These are phyloP conservation scores for Pythium dissotocum DNA, from an alignment of 352 stramenopile genomes.

Conservation along the genomic window DNA sequence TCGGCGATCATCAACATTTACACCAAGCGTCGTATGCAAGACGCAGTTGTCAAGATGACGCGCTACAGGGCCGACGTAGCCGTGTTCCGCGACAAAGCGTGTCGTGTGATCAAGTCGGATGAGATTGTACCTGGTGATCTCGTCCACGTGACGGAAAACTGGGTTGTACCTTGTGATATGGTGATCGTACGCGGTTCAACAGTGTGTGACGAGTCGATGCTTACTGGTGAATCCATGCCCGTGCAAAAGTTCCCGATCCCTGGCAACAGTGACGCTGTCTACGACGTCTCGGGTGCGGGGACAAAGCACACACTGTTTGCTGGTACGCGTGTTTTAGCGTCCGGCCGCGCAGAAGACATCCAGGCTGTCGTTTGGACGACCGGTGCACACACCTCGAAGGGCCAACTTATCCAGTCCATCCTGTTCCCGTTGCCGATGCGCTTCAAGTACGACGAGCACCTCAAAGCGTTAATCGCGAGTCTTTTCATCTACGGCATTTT, in stretches of 20 bases:
- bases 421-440: conserved; percentile 82
- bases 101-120: conserved; percentile 45
- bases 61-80: conserved; percentile 64
- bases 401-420: conserved; percentile 87
- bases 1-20: conserved; percentile 65
- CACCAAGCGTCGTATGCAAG: conserved; percentile 60
- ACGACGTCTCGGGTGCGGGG: conserved; percentile 47
- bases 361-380: conserved; percentile 81
- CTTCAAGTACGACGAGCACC: conserved; percentile 93
- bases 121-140: conserved; percentile 72
- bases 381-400: conserved; percentile 81
- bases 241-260: conserved; percentile 82
- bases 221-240: conserved; percentile 85
- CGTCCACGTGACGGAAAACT: conserved; percentile 61
- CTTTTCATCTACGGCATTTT: conserved; percentile 78
- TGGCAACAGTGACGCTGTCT: conserved; percentile 47
- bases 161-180: conserved; percentile 68
- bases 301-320: conserved; percentile 90
- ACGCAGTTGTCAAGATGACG: conserved; percentile 61
- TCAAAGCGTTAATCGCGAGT: conserved; percentile 78
- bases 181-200: conserved; percentile 38
- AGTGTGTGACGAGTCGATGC: conserved; percentile 73
- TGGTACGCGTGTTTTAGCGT: conserved; percentile 77
- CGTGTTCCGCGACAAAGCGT: conserved; percentile 59
- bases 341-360: conserved; percentile 45